These are phyloP conservation scores for Coprinellus aureogranulatus DNA, from an alignment of 768 basidiomycete genomes.

Conservation along the genomic window DNA sequence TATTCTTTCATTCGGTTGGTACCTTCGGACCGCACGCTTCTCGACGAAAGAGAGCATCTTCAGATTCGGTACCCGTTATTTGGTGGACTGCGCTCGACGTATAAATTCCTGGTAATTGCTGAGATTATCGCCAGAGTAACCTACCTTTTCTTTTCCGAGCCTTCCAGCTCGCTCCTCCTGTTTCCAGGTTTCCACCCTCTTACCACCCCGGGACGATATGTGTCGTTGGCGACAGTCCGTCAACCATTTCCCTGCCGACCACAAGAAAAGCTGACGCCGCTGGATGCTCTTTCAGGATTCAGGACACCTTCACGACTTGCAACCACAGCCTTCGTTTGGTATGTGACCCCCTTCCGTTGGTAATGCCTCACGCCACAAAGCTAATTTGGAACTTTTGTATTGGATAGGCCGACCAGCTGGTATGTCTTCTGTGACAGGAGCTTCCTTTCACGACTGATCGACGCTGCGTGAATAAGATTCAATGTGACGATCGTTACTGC, in stretches of 20 bases:
- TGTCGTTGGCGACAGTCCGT: constrained; percentile 72
- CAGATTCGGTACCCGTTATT: no score
- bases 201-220: constrained; percentile 37
- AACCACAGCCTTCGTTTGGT: constrained; percentile 56
- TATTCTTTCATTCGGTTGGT: background rate
- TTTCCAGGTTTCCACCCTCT: constrained; percentile 11
- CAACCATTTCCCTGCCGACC: constrained; percentile 6
- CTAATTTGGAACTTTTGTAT: constrained; percentile 4
- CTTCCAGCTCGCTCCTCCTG: background rate
- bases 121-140: no score
- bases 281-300: constrained; percentile 47
- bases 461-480: constrained; percentile 42
- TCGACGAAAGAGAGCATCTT: no score
- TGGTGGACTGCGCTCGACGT: no score
- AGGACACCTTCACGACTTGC: constrained; percentile 58
- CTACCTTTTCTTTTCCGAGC: no score
- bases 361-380: background rate
- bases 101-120: no score
- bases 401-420: constrained; percentile 59
- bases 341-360: constrained; percentile 18
- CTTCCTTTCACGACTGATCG: constrained; percentile 3
- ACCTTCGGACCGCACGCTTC: background rate
- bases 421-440: constrained; percentile 25
- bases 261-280: constrained; percentile 11
- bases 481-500: constrained; percentile 64